phyloP scores from a whole-genome alignment of 805 yeast species.

The Kodamaea sagamina region DNA sequence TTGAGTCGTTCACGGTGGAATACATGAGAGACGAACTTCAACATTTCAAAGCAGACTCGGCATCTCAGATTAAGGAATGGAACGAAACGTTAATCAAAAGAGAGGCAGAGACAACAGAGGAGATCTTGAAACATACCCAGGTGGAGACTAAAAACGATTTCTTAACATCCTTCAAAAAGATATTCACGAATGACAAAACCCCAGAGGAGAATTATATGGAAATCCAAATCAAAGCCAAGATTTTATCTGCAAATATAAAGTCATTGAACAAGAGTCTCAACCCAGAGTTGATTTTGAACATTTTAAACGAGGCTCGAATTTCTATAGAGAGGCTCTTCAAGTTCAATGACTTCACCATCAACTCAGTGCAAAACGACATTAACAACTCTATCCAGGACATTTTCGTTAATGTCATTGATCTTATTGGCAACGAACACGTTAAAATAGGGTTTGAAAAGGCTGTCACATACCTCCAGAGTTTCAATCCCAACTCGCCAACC shows the following conservation, averaged over 20 bases:
- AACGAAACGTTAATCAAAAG: conserved; percentile 37
- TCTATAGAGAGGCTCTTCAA: conserved; percentile 57
- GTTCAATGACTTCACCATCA: conserved; percentile 37
- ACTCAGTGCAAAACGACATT: conserved; percentile 33
- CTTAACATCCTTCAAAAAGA: conserved; percentile 27
- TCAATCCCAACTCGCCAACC: conserved; percentile 56
- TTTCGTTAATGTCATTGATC: conserved; percentile 63
- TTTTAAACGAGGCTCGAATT: conserved; percentile 67
- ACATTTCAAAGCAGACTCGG: conserved; percentile 28
- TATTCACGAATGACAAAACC: conserved; percentile 22
- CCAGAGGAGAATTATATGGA: conserved; percentile 50
- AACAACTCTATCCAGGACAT: conserved; percentile 54
- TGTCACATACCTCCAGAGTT: conserved; percentile 62
- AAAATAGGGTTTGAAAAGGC: conserved; percentile 84
- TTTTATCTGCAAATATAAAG: conserved; percentile 71
- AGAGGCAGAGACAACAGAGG: conserved; percentile 51
- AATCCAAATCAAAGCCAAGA: conserved; percentile 77
- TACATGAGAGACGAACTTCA: conserved; percentile 40
- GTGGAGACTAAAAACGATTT: conserved; percentile 40
- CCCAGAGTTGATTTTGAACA: conserved; percentile 72
- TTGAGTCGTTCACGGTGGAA: conserved; percentile 42
- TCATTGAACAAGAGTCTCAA: conserved; percentile 76
- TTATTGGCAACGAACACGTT: conserved; percentile 74
- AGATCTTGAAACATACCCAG: conserved; percentile 50
- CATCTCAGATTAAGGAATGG: conserved; percentile 34